Evolutionary conservation across 331 rosid species (phyloP).

Genomic region (Acacia pycnantha): DNA sequence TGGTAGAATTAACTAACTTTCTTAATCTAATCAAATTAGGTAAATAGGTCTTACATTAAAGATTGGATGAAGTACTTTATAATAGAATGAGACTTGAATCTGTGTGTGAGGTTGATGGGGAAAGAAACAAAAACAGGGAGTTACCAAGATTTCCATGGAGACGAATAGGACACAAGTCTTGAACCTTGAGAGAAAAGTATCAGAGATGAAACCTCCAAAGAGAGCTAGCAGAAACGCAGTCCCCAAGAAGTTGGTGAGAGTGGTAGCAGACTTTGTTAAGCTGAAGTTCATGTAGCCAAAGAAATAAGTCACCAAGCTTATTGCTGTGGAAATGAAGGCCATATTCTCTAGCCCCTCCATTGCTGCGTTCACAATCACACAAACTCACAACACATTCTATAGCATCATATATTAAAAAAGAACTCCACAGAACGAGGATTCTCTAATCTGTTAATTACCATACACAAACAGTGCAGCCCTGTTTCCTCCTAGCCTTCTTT

Average conservation of each 20-base stretch:
- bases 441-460: constrained; percentile 34
- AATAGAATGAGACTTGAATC: background rate
- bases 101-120: background rate
- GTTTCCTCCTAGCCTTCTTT: constrained; percentile 53
- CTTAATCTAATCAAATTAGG: no score
- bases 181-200: constrained; percentile 77
- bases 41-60: no score
- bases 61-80: no score
- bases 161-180: constrained; percentile 60
- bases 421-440: background rate
- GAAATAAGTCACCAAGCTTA: constrained; percentile 76
- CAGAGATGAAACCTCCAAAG: constrained; percentile 65
- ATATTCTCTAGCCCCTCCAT: constrained; percentile 80
- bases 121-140: background rate
- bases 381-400: background rate
- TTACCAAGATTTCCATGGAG: constrained; percentile 30
- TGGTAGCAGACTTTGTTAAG: constrained; percentile 67
- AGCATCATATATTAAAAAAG: background rate
- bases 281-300: constrained; percentile 69
- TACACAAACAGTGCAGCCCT: constrained; percentile 66
- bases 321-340: constrained; percentile 62
- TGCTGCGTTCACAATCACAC: constrained; percentile 42
- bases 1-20: no score
- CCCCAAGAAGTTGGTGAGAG: constrained; percentile 79
- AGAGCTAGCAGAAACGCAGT: constrained; percentile 68